phyloP scores from a whole-genome alignment of 148 eudicot species.

The Amaranthus palmeri region DNA sequence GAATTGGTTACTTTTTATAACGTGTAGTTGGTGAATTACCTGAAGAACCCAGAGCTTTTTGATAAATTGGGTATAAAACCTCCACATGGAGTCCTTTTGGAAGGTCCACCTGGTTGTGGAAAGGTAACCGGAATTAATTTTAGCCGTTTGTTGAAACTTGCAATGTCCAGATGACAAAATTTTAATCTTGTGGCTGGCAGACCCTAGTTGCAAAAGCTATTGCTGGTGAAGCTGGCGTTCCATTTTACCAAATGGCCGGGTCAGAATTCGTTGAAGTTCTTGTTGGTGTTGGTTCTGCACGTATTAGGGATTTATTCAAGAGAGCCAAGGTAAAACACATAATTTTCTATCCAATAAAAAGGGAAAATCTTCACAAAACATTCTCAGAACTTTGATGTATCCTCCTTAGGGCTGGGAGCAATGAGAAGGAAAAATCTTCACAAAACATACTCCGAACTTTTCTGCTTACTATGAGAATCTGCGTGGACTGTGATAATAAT shows the following conservation, averaged over 20 bases:
- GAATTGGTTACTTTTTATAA: not conserved
- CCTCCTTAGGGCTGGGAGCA: not conserved
- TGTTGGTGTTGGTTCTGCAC: conserved; percentile 97
- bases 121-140: conserved; percentile 41
- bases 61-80: conserved; percentile 91
- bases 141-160: conserved; percentile 5
- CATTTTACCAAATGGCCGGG: conserved; percentile 98
- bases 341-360: not conserved
- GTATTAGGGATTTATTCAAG: conserved; percentile 91
- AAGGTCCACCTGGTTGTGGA: conserved; percentile 98
- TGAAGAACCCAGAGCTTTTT: conserved; percentile 87
- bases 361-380: no score
- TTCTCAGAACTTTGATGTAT: not conserved
- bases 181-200: conserved; percentile 34
- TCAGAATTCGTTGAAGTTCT: conserved; percentile 95
- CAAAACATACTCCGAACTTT: not conserved
- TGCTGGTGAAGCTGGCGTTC: conserved; percentile 98
- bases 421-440: not conserved
- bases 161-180: not conserved
- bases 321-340: conserved; percentile 70
- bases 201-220: conserved; percentile 96
- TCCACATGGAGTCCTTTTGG: conserved; percentile 91
- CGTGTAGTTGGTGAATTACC: conserved; percentile 69
- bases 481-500: not conserved
- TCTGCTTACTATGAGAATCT: not conserved